phyloP scores from a whole-genome alignment of 768 basidiomycete species.

The Cantharellus cinnabarinus region DNA sequence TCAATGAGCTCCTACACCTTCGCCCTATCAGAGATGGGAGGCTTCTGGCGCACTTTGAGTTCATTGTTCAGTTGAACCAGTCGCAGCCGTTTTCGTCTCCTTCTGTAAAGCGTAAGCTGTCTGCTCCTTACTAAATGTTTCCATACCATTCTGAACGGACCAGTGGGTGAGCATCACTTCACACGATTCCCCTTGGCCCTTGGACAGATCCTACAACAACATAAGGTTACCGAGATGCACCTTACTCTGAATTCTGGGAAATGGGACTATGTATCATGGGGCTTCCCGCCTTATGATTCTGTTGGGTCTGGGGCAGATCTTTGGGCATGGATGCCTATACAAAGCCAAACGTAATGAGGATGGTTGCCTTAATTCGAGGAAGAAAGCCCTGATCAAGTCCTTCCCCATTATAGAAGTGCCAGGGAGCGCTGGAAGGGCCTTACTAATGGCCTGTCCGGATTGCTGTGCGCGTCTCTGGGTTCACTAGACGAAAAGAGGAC shows the following conservation, averaged over 20 bases:
- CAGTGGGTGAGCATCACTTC: slow-evolving; percentile 58
- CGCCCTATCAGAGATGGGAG: slow-evolving; percentile 62
- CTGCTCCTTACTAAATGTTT: slow-evolving; percentile 23
- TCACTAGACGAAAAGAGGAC: slow-evolving; percentile 57
- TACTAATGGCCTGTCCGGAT: slow-evolving; percentile 73
- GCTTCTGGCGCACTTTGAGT: slow-evolving; percentile 61
- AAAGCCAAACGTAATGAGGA: no score
- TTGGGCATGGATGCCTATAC: slow-evolving; percentile 57
- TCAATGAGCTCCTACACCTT: slow-evolving; percentile 31
- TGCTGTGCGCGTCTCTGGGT: slow-evolving; percentile 87
- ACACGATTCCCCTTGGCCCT: slow-evolving; percentile 65
- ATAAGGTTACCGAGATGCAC: slow-evolving; percentile 73
- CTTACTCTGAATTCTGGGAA: slow-evolving; percentile 79
- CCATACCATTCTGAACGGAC: background rate
- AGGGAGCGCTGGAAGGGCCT: slow-evolving; percentile 69
- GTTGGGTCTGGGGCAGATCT: slow-evolving; percentile 78
- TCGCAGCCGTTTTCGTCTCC: slow-evolving; percentile 32
- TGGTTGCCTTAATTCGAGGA: slow-evolving; percentile 25
- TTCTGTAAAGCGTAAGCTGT: slow-evolving; percentile 31
- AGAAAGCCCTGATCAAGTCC: background rate
- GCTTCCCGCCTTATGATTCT: slow-evolving; percentile 50
- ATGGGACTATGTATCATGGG: slow-evolving; percentile 78
- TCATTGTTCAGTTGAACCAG: slow-evolving; percentile 27
- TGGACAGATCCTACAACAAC: slow-evolving; percentile 69
- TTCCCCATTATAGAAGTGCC: slow-evolving; percentile 23